Base-by-base conservation (phyloP, 129 eudicot species). In the Centrapalus pauciflorus region DNA sequence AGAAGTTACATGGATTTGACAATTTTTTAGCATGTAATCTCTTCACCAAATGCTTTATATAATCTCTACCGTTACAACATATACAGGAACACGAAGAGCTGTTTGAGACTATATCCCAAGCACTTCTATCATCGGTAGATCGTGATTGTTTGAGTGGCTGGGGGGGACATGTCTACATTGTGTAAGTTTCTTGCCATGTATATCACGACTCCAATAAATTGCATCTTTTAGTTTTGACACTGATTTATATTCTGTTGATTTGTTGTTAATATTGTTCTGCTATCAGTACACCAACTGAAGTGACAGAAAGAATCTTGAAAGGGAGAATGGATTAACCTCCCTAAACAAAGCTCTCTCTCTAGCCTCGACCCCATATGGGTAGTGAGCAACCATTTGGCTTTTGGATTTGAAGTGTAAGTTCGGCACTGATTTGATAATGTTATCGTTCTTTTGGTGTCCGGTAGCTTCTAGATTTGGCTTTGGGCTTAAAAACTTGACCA, bases 111-210 rank as follows among this genome's bases (percentile, higher is more conserved):
- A 77, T 92, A 68, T 92, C 98, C 38, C 98, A 92, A 74, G 98
- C 98, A 27, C 78, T 92, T 70, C 29, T 87, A 35, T 83, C 98
- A 61, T 88, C 98, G 13, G 85, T 92, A 28, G 98, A 92, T 58
- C 96, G 97, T 69, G 97, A 91, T 63, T 91, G 97, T 73, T 67
- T 91, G 76, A 87, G 96, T 87, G 97, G 97, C 13, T 91, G 97
- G 97, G 97, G 97, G 85, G 97, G 96, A 29, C 97, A 91, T 45
- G 96, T 91, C 67, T 91, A 87, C 55, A 74, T 91, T 46, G 94
- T 91, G 97, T 91, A 91, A 87, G 97, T 60, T 55, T 29, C 26
- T 29, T 12, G 24, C 3, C 49, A 40, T 13, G 66, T 16, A 40
- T 37, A 61, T 11, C 16, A 48, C 12, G 32, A 4, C 52, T 45